Base-by-base conservation (phyloP, 1,139 yeast species). In the Pneumocystis carinii region DNA sequence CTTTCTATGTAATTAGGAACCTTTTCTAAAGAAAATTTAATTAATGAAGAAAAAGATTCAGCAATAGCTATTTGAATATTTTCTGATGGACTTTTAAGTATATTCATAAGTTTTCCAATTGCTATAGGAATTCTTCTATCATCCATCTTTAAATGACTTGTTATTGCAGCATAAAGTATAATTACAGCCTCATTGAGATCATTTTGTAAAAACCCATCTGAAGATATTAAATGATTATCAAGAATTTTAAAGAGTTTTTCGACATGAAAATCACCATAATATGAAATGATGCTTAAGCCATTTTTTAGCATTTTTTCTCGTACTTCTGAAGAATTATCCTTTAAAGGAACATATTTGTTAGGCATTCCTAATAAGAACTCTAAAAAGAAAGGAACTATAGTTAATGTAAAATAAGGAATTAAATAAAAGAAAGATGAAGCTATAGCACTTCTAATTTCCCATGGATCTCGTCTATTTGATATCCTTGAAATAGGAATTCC, bases 11-110 rank as follows among this genome's bases (percentile, higher is more conserved):
- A 83, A 0, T 75, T 73, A 56, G 79, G 78, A 48, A 85, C 78
- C 39, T 77, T 76, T 12, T 67, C 66, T 48, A 65, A 65, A 59
- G 71, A 67, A 65, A 86, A 81, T 37, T 83, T 76, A 10, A 88
- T 95, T 66, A 90, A 78, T 3, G 96, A 94, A 2, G 96, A 85
- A 69, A 90, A 79, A 75, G 95, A 87, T 69, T 83, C 86, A 8
- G 95, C 83, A 61, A 88, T 86, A 5, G 96, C 96, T 71, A 77
- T 83, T 74, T 89, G 97, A 37, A 89, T 95, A 67, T 85, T 86
- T 71, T 87, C 95, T 8, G 95, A 86, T 1, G 97, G 96, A 0
- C 95, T 86, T 61, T 84, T 88, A 62, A 92, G 78, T 2, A 97
- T 87, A 62, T 79, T 77, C 62, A 92, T 72, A 68, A 92, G 77